phyloP scores from a whole-genome alignment of 768 basidiomycete genomes.

The Rhizopogon rudus region DNA sequence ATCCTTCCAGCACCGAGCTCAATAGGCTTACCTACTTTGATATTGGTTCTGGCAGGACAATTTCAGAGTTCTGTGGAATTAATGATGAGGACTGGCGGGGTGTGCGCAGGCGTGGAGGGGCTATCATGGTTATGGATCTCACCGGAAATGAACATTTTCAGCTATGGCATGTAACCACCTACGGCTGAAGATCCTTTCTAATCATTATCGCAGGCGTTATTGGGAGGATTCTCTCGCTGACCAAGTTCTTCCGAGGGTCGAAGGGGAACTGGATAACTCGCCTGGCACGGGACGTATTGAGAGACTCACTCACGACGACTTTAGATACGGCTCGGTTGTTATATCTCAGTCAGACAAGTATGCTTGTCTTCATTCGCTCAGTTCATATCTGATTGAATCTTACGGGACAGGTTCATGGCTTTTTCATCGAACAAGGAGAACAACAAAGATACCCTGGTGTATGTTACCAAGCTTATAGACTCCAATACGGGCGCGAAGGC shows the following conservation, averaged over 20 bases:
- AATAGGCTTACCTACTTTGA: slow-evolving; percentile 36
- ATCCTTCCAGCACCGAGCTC: slow-evolving; percentile 19
- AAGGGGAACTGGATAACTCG: slow-evolving; percentile 32
- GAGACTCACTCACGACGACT: slow-evolving; percentile 35
- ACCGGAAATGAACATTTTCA: slow-evolving; percentile 37
- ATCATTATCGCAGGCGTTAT: slow-evolving; percentile 28
- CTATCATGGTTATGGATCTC: slow-evolving; percentile 36
- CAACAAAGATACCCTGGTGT: slow-evolving; percentile 32
- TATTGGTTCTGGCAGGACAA: slow-evolving; percentile 31
- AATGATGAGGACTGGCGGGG: slow-evolving; percentile 38
- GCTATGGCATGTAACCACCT: slow-evolving; percentile 27
- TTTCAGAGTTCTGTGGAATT: slow-evolving; percentile 27
- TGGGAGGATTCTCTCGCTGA: slow-evolving; percentile 33
- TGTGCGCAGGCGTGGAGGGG: slow-evolving; percentile 29
- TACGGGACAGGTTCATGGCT: slow-evolving; percentile 27
- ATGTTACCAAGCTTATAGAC: slow-evolving; percentile 25
- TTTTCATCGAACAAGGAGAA: slow-evolving; percentile 40
- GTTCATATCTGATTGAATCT: neutral
- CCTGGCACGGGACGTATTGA: slow-evolving; percentile 38
- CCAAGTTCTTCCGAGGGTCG: slow-evolving; percentile 26
- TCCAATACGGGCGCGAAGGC: slow-evolving; percentile 27
- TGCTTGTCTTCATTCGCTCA: neutral
- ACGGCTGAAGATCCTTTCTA: neutral
- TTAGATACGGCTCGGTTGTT: slow-evolving; percentile 23
- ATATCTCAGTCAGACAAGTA: slow-evolving; percentile 35